Conservation (phyloP, 257 asterid species). For the Solanum sitiens region DNA sequence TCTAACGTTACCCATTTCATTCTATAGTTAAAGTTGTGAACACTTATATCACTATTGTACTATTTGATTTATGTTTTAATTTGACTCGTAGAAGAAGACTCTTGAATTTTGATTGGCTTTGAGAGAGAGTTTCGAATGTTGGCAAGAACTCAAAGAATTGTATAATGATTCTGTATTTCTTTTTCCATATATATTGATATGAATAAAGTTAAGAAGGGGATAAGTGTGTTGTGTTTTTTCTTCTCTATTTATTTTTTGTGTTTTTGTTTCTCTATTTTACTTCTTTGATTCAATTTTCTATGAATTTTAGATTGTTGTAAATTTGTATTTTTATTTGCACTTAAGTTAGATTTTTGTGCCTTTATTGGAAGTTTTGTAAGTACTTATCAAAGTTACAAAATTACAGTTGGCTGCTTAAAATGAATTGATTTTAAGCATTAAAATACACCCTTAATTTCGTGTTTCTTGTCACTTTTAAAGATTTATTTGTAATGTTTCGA, state of each 20-base stretch:
- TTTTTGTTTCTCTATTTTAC: not conserved
- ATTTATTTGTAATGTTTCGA: not conserved
- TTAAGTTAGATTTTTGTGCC: not conserved
- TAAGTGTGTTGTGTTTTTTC: not conserved
- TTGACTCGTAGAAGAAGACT: not conserved
- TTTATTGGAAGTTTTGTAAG: not conserved
- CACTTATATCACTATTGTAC: not conserved
- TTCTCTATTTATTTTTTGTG: not conserved
- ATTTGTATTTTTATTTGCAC: not conserved
- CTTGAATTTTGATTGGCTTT: not conserved
- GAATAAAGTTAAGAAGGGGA: not conserved
- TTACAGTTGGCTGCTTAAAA: not conserved
- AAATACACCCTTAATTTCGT: not conserved
- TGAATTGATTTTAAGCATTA: not conserved
- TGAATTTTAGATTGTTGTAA: not conserved
- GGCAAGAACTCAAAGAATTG: not conserved
- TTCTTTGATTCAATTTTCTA: not conserved
- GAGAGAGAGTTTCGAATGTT: not conserved
- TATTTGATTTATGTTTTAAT: not conserved
- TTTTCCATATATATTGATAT: not conserved
- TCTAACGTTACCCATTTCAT: too few species aligned
- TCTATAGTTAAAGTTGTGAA: not conserved
- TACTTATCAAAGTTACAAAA: not conserved
- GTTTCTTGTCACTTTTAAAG: not conserved
- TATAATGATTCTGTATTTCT: not conserved